Evolutionary conservation across 139 green algal genomes (phyloP).

Genomic region (Auxenochlorella pyrenoidosa): DNA sequence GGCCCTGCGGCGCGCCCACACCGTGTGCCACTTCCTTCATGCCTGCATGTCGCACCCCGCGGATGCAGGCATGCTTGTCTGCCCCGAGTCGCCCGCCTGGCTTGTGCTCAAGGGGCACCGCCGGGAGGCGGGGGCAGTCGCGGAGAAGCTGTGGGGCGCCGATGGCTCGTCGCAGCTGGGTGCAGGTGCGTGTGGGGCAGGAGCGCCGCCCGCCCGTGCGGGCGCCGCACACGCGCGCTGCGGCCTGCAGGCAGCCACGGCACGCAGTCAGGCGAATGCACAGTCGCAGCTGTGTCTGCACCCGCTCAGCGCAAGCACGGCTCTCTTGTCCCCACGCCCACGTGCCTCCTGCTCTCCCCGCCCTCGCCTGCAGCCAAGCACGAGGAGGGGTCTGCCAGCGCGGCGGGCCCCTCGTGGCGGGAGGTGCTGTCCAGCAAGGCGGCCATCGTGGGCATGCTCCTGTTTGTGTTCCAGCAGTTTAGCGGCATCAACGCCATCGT

Average conservation of each 20-base stretch:
- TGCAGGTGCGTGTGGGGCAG: neutral
- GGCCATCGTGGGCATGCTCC: constrained; percentile 59
- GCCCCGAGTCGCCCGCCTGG: constrained; percentile 88
- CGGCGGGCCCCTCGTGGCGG: constrained; percentile 37
- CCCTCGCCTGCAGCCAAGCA: neutral
- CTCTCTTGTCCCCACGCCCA: neutral
- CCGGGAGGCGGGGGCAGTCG: constrained; percentile 44
- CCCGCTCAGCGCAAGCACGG: neutral
- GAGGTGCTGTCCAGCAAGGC: constrained; percentile 62
- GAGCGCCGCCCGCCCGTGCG: no score
- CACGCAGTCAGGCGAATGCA: neutral
- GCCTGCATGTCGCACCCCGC: no score
- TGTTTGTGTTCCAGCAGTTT: constrained; percentile 97
- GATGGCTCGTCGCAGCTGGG: constrained; percentile 35
- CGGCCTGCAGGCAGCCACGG: neutral
- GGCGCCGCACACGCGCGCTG: no score
- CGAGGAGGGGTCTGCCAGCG: neutral
- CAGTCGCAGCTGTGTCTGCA: neutral
- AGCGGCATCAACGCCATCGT: constrained; percentile 87
- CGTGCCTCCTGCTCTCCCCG: neutral
- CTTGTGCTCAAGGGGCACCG: constrained; percentile 66
- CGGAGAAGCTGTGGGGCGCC: constrained; percentile 48
- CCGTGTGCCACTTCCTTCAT: no score
- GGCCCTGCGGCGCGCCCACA: no score
- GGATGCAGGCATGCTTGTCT: constrained; percentile 76